These are phyloP conservation scores for Bipolaris gigantea DNA, from an alignment of 2,329 filamentous ascomycete genomes.

Conservation along the genomic window DNA sequence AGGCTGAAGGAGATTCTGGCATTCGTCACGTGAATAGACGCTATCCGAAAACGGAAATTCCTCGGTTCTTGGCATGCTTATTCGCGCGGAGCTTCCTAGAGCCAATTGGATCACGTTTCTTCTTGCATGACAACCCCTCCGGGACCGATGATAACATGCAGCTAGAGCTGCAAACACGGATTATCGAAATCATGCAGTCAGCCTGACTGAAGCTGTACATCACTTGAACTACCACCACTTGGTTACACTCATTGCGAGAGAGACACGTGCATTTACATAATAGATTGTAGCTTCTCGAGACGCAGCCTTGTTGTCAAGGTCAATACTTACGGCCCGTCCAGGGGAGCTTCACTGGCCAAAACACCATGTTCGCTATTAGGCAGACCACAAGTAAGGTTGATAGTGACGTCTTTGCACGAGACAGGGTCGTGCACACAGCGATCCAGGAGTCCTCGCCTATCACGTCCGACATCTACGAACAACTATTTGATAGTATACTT, in stretches of 20 bases:
- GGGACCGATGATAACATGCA: no score
- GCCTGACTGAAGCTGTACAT: neutral
- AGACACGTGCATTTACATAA: neutral
- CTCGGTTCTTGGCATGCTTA: no score
- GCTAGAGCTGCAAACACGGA: no score
- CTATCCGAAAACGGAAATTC: no score
- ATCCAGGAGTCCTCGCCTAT: neutral
- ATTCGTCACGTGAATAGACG: no score
- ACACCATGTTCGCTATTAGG: neutral
- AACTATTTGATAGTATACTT: conserved; percentile 19
- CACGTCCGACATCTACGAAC: conserved; percentile 15
- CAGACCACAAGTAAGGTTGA: neutral
- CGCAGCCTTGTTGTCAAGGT: neutral
- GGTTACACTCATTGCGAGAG: neutral
- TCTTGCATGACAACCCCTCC: no score
- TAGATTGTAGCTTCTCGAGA: neutral
- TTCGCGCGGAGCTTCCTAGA: no score
- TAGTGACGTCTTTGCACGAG: neutral
- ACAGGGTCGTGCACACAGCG: neutral
- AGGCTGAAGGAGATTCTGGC: no score
- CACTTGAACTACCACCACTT: neutral
- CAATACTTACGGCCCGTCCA: neutral
- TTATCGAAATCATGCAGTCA: neutral
- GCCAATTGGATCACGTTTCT: no score
- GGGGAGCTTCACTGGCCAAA: neutral